Percentiles rank a stretch among this genome's conserved stretches.
Evolutionary conservation across 2,329 filamentous ascomycete genomes (phyloP).

Genomic region (Neopestalotiopsis rosae): DNA sequence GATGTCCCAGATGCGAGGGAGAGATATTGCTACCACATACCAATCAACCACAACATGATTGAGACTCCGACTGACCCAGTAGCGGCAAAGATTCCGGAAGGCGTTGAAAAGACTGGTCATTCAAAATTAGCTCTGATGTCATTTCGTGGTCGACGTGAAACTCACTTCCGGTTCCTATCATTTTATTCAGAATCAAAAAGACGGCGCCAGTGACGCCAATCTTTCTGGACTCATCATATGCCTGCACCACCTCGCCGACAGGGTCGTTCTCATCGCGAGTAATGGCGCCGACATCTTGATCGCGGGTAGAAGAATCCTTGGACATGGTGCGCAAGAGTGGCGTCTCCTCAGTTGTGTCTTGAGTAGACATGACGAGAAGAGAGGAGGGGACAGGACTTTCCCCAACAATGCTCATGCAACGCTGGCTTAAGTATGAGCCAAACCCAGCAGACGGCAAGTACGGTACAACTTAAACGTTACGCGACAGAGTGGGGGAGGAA

Average conservation of each 20-base stretch:
- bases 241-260: constrained; percentile 29
- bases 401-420: not conserved
- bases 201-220: constrained; percentile 58
- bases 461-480: not conserved
- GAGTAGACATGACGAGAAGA: not conserved
- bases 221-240: constrained; percentile 44
- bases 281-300: not conserved
- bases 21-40: not conserved
- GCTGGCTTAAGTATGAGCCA: not conserved
- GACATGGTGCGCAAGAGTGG: constrained; percentile 15
- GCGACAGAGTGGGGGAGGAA: not conserved
- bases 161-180: constrained; percentile 64
- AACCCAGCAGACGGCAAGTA: not conserved
- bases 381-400: not conserved
- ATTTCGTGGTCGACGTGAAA: constrained; percentile 12
- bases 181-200: constrained; percentile 62
- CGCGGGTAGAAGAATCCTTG: not conserved
- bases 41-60: constrained; percentile 41
- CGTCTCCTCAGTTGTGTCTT: not conserved
- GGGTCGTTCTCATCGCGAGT: constrained; percentile 22
- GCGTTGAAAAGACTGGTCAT: constrained; percentile 56
- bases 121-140: not conserved
- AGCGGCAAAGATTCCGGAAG: constrained; percentile 55
- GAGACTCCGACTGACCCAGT: constrained; percentile 57
- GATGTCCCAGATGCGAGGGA: too few relatives aligned